Conservation (phyloP, 371 early-diverging fungal genomes). For the Syncephalis fuscata region DNA sequence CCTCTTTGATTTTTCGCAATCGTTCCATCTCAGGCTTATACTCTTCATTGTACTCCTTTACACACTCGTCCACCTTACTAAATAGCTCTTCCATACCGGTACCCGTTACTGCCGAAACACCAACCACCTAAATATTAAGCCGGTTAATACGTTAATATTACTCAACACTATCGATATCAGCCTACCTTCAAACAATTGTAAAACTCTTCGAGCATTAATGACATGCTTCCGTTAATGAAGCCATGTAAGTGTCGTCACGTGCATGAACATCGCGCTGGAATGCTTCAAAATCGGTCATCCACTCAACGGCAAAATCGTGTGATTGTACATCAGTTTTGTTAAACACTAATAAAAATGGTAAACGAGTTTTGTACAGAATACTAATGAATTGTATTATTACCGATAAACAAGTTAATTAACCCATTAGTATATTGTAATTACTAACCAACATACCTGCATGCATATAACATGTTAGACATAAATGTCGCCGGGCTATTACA, state of each 20-base stretch:
- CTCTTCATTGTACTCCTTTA: conserved; percentile 66
- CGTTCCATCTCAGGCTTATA: conserved; percentile 66
- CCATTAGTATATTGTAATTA: no score
- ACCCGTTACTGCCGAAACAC: conserved; percentile 91
- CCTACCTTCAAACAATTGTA: conserved; percentile 65
- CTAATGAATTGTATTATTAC: conserved; percentile 16
- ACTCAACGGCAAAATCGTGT: conserved; percentile 76
- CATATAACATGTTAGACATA: conserved; percentile 99
- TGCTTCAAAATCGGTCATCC: conserved; percentile 95
- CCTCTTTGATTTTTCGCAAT: conserved; percentile 37
- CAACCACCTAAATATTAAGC: conserved; percentile 31
- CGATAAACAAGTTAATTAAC: no score
- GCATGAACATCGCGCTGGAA: conserved; percentile 71
- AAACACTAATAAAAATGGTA: conserved; percentile 90
- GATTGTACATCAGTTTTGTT: conserved; percentile 95
- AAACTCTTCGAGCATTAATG: conserved; percentile 96
- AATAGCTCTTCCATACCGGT: conserved; percentile 90
- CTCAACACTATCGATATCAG: neutral
- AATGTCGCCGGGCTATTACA: conserved; percentile 91
- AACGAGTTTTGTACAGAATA: conserved; percentile 90
- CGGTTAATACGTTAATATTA: neutral
- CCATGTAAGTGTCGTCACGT: conserved; percentile 72
- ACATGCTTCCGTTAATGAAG: conserved; percentile 83
- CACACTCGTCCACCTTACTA: conserved; percentile 65
- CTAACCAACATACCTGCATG: conserved; percentile 58